Percentiles rank a stretch among this genome's conserved stretches.
These are phyloP conservation scores for Darksidea phi DNA, from an alignment of 495 filamentous ascomycete species.

Conservation along the genomic window DNA sequence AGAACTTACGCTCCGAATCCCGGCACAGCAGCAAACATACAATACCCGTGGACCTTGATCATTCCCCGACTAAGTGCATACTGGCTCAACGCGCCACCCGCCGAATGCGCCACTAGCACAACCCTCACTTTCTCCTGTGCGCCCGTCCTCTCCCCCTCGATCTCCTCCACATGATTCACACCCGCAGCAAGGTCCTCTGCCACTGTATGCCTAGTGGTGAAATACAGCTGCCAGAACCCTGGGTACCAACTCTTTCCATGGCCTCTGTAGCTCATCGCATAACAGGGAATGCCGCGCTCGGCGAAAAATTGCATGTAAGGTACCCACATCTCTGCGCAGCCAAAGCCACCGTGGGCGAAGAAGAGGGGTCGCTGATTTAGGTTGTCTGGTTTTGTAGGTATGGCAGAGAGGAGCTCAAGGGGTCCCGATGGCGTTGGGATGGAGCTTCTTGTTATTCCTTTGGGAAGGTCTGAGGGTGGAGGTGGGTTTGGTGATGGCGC, in stretches of 20 bases:
- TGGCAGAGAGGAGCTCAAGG: constrained; percentile 45
- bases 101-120: constrained; percentile 51
- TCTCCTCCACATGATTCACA: constrained; percentile 39
- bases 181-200: constrained; percentile 48
- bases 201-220: constrained; percentile 42
- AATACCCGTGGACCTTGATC: constrained; percentile 45
- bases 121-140: constrained; percentile 36
- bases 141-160: constrained; percentile 18
- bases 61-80: constrained; percentile 45
- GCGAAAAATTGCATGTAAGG: constrained; percentile 49
- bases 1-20: constrained; percentile 42
- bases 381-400: not conserved
- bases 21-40: constrained; percentile 46
- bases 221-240: constrained; percentile 44
- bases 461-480: constrained; percentile 35
- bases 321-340: constrained; percentile 50
- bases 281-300: constrained; percentile 44
- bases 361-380: constrained; percentile 34
- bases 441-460: constrained; percentile 38
- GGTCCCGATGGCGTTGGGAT: constrained; percentile 44
- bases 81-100: constrained; percentile 50
- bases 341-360: constrained; percentile 50
- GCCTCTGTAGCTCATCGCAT: constrained; percentile 52
- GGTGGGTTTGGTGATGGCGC: constrained; percentile 26
- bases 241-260: constrained; percentile 53